phyloP scores from a whole-genome alignment of 2,329 filamentous ascomycete genomes.

The Claviceps sp. region DNA sequence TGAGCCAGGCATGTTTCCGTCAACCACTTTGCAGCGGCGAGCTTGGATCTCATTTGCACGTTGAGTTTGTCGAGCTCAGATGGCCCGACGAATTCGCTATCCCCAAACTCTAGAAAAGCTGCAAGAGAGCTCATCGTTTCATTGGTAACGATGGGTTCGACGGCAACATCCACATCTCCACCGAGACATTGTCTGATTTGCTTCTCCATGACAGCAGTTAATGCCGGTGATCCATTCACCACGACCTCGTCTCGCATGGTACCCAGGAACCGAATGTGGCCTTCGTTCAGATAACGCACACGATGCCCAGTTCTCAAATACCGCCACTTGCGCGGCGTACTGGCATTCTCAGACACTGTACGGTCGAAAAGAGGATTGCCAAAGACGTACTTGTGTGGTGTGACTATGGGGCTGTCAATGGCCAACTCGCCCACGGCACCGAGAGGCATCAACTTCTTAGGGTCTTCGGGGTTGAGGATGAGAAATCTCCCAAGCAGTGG shows the following conservation, averaged over 20 bases:
- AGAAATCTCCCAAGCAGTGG: slow-evolving; percentile 37
- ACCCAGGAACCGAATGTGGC: slow-evolving; percentile 34
- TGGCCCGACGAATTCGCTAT: slow-evolving; percentile 22
- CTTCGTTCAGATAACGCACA: slow-evolving; percentile 34
- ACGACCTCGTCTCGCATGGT: slow-evolving; percentile 28
- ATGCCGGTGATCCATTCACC: slow-evolving; percentile 25
- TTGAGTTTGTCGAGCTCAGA: slow-evolving; percentile 26
- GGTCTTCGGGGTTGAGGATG: slow-evolving; percentile 39
- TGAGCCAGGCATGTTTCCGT: slow-evolving; percentile 27
- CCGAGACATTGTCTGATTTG: slow-evolving; percentile 33
- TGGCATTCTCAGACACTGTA: slow-evolving; percentile 6
- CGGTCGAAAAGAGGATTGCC: slow-evolving; percentile 17
- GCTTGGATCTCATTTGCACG: slow-evolving; percentile 26
- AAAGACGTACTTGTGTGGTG: slow-evolving; percentile 21
- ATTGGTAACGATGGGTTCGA: slow-evolving; percentile 33
- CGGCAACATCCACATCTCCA: slow-evolving; percentile 32
- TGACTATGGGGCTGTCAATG: slow-evolving; percentile 35
- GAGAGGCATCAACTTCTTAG: slow-evolving; percentile 35
- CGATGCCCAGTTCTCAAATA: slow-evolving; percentile 38
- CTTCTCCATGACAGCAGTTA: slow-evolving; percentile 32
- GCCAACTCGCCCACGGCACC: slow-evolving; percentile 45
- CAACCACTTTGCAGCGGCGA: slow-evolving; percentile 29
- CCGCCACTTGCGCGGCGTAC: slow-evolving; percentile 17
- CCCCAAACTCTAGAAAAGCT: slow-evolving; percentile 36
- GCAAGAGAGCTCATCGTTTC: slow-evolving; percentile 29